phyloP scores from a whole-genome alignment of 345 rosid species.

The Eucalyptus caleyi region DNA sequence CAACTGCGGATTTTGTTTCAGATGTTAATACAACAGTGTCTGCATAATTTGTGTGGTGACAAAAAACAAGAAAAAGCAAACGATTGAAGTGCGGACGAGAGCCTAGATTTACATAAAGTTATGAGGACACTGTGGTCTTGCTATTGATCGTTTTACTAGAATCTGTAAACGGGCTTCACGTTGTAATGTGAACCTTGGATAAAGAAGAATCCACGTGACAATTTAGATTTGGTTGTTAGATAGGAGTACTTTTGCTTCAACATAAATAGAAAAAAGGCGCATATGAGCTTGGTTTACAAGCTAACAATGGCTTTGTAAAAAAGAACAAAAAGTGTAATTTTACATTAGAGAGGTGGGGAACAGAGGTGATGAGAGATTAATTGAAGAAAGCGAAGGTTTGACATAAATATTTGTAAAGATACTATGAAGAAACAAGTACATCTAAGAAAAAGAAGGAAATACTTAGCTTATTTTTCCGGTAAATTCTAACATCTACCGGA shows the following conservation, averaged over 20 bases:
- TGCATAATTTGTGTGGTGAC: background rate
- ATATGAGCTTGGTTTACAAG: background rate
- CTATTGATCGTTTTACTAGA: background rate
- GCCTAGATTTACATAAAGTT: background rate
- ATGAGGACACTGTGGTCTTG: background rate
- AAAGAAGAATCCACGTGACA: background rate
- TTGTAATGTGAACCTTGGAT: background rate
- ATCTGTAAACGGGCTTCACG: background rate
- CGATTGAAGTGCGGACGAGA: accelerated
- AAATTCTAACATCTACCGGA: accelerated
- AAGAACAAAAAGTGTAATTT: background rate
- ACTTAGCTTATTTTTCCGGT: background rate
- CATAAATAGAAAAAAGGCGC: background rate
- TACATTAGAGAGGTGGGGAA: background rate
- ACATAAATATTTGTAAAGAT: background rate
- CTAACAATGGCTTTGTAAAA: background rate
- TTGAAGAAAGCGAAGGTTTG: background rate
- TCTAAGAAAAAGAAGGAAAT: background rate
- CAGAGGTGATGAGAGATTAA: background rate
- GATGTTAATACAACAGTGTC: background rate
- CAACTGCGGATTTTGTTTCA: background rate
- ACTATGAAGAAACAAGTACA: background rate
- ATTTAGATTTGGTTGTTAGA: background rate
- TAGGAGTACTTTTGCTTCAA: background rate
- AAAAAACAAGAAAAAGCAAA: accelerated